phyloP scores from a whole-genome alignment of 1,284 basidiomycete species.

The Pholiota adiposa region DNA sequence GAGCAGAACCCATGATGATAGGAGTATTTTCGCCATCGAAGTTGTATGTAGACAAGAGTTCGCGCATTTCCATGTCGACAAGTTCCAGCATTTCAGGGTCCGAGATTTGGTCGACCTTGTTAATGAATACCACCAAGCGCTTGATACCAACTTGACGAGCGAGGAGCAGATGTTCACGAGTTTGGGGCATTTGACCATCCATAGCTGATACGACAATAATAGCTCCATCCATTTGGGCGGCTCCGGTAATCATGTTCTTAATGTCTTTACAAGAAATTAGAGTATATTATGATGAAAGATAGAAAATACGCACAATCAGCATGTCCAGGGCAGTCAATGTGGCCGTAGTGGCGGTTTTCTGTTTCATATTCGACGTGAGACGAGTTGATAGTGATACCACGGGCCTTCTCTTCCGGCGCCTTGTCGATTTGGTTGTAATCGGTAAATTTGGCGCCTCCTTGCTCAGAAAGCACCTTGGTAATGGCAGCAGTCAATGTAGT shows the following conservation, averaged over 20 bases:
- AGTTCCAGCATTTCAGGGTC: slow-evolving; percentile 99
- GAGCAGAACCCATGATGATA: slow-evolving; percentile 95
- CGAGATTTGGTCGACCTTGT: slow-evolving; percentile 97
- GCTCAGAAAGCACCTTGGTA: slow-evolving; percentile 90
- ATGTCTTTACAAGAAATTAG: slow-evolving; percentile 59
- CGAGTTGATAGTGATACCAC: slow-evolving; percentile 98
- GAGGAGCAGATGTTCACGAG: slow-evolving; percentile 96
- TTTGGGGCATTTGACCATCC: slow-evolving; percentile 99
- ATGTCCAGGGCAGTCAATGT: slow-evolving; percentile 98
- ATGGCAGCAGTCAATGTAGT: slow-evolving; percentile 99
- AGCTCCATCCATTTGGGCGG: slow-evolving; percentile 98
- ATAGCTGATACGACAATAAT: slow-evolving; percentile 99
- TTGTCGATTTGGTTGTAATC: slow-evolving; percentile 99
- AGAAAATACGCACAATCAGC: slow-evolving; percentile 73
- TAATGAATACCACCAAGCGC: slow-evolving; percentile 98
- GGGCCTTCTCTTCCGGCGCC: slow-evolving; percentile 99
- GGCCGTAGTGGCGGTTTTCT: slow-evolving; percentile 90
- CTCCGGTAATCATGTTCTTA: slow-evolving; percentile 99
- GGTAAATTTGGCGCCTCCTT: slow-evolving; percentile 91
- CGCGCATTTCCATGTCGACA: slow-evolving; percentile 99
- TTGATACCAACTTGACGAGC: slow-evolving; percentile 99
- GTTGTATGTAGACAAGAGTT: slow-evolving; percentile 91
- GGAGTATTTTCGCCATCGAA: slow-evolving; percentile 98
- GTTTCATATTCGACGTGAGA: slow-evolving; percentile 99
- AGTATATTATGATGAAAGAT: not conserved